Conservation (phyloP, 495 filamentous ascomycete genomes). For the Gamarada debralockiae region DNA sequence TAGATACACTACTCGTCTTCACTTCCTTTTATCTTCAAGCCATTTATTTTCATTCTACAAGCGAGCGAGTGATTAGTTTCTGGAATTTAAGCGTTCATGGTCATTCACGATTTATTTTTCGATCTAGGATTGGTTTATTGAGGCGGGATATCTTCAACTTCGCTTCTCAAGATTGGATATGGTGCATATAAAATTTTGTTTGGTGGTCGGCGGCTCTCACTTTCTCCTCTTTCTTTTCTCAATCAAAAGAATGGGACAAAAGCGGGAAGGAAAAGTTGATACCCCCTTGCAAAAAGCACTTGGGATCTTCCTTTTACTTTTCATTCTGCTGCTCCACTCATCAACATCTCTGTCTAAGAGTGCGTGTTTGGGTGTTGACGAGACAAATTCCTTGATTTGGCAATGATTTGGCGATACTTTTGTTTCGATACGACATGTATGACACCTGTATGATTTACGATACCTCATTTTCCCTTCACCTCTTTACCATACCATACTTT, state of each 20-base stretch:
- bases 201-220: not conserved
- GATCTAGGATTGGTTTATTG: not conserved
- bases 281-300: slow-evolving; percentile 1
- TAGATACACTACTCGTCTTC: not conserved
- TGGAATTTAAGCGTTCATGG: not conserved
- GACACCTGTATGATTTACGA: slow-evolving; percentile 30
- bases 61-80: slow-evolving; percentile 3
- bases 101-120: not conserved
- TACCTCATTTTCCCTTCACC: too few species aligned
- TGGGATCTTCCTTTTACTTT: not conserved
- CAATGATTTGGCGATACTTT: not conserved
- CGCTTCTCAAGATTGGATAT: not conserved
- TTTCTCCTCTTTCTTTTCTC: not conserved
- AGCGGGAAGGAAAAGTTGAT: slow-evolving; percentile 6
- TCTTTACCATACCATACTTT: too few species aligned
- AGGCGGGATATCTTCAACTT: not conserved
- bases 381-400: not conserved
- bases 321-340: not conserved
- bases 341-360: slow-evolving; percentile 1
- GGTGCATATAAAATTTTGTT: not conserved
- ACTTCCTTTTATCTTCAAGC: slow-evolving; percentile 1
- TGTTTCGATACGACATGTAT: slow-evolving; percentile 26
- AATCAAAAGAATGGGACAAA: not conserved
- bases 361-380: slow-evolving; percentile 4
- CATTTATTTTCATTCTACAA: not conserved